These are phyloP conservation scores for Wallacemonas rigidus DNA, from an alignment of 208 protist genomes.

Conservation along the genomic window DNA sequence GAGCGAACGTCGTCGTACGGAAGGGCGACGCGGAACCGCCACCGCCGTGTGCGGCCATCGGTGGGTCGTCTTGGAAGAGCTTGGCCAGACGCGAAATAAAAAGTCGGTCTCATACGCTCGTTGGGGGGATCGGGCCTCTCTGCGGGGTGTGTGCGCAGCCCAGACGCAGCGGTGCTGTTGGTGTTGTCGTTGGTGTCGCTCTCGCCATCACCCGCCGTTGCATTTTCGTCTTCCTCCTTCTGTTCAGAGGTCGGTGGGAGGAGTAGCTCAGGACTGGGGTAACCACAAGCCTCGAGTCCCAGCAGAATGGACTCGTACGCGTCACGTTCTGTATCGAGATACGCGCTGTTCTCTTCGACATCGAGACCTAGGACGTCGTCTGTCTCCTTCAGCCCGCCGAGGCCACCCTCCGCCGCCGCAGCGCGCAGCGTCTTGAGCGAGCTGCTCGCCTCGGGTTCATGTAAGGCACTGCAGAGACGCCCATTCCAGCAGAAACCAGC, in stretches of 20 bases:
- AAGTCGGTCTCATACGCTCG: too few relatives aligned
- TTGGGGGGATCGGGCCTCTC: too few relatives aligned
- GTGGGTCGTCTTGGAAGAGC: too few relatives aligned
- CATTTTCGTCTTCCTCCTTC: too few relatives aligned
- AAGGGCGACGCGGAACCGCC: slow-evolving; percentile 3
- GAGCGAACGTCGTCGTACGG: neutral
- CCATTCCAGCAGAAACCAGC: slow-evolving; percentile 48
- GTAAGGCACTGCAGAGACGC: slow-evolving; percentile 36
- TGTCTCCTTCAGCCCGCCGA: neutral
- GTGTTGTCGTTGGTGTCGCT: too few relatives aligned
- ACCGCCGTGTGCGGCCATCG: neutral
- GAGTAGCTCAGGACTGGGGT: slow-evolving; percentile 2
- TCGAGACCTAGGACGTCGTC: neutral
- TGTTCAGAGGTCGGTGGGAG: neutral
- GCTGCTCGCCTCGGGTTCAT: slow-evolving; percentile 25
- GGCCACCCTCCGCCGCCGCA: neutral
- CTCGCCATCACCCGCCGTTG: too few relatives aligned
- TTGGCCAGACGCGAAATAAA: too few relatives aligned
- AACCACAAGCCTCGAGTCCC: slow-evolving; percentile 6
- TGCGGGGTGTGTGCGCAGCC: too few relatives aligned
- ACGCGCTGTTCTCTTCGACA: neutral
- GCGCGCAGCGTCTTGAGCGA: slow-evolving; percentile 26
- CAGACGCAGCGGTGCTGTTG: too few relatives aligned
- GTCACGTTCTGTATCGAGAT: slow-evolving; percentile 4
- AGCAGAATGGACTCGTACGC: slow-evolving; percentile 5